Evolutionary conservation across 805 yeast genomes (phyloP).

Genomic region (Jamesozyma hellenica): DNA sequence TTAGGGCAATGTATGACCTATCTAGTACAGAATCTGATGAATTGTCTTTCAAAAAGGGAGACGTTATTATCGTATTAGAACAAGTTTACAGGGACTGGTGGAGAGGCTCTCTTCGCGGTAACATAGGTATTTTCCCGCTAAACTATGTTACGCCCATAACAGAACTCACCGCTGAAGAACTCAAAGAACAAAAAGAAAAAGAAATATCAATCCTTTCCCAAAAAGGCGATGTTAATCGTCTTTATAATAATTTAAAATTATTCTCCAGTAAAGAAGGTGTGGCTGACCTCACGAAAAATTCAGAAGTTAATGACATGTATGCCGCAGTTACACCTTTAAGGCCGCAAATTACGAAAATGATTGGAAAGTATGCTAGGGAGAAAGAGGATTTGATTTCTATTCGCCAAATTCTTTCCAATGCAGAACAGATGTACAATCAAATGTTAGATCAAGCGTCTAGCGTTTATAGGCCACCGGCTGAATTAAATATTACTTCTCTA

Average conservation of each 20-base stretch:
- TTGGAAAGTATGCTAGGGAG: constrained; percentile 68
- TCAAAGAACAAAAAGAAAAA: constrained; percentile 37
- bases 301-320: constrained; percentile 64
- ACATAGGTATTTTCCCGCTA: constrained; percentile 80
- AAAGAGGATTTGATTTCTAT: constrained; percentile 68
- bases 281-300: constrained; percentile 38
- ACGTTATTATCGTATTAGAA: constrained; percentile 77
- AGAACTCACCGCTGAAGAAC: constrained; percentile 53
- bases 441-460: constrained; percentile 48
- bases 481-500: background rate
- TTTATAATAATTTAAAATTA: constrained; percentile 30
- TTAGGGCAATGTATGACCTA: constrained; percentile 77
- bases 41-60: constrained; percentile 77
- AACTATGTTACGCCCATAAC: constrained; percentile 79
- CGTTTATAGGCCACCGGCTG: constrained; percentile 11
- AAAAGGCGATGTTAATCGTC: constrained; percentile 54
- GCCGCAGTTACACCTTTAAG: constrained; percentile 64
- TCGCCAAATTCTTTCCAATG: constrained; percentile 58
- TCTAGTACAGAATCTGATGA: constrained; percentile 76
- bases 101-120: constrained; percentile 76
- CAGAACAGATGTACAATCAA: constrained; percentile 59
- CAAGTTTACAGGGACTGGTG: constrained; percentile 92
- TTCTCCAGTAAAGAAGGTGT: constrained; percentile 25
- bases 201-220: constrained; percentile 48
- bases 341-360: constrained; percentile 59